Evolutionary conservation across 164 flowering plant species (phyloP), one percentile per base, ranked within the genome.

Genomic region (Liquidambar formosana): DNA sequence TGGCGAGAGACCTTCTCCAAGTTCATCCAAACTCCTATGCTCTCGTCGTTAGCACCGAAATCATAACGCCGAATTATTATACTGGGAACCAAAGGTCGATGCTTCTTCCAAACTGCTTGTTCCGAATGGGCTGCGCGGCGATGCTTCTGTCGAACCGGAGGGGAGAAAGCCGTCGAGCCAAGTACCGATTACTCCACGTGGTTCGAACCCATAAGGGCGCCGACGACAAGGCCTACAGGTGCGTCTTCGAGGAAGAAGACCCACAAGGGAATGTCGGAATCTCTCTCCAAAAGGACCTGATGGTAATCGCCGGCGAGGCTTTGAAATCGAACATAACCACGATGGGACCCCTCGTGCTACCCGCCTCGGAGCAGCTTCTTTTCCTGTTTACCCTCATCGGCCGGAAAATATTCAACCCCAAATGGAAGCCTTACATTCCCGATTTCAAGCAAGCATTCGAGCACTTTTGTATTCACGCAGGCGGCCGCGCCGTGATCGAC

Each of bases 401-500:
- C 1, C 41, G 62, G 33, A 74, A 74, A 53, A 25, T 69, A 5
- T 52, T 74, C n/a, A 69, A 65, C 10, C 2, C 41, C 4, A 69
- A 69, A 23, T 28, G 38, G 45, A 74, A 69, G 43, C 78, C 71
- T 0, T 75, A 74, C 38, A 59, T 73, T 3, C 76, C 72, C 2
- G 69, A 73, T 51, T 73, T 73, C 72, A 73, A 68, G 49, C 58
- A 33, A 26, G 76, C 76, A n/a, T 73, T 73, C 41, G 76, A 73
- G 19, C 76, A 73, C 53, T 73, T 73, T 64, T 73, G 76, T 59
- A 73, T 73, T 11, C 76, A 73, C 22, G 76, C 76, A 10, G 71
- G 76, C 5, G 76, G 76, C n/a, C 27, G 76, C 15, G 76, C 71
- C 5, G 76, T 73, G 63, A 73, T 73, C 26, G 76, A 73, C 21